Evolutionary conservation across 2,329 filamentous ascomycete genomes (phyloP).

Genomic region (Epichloe typhina): DNA sequence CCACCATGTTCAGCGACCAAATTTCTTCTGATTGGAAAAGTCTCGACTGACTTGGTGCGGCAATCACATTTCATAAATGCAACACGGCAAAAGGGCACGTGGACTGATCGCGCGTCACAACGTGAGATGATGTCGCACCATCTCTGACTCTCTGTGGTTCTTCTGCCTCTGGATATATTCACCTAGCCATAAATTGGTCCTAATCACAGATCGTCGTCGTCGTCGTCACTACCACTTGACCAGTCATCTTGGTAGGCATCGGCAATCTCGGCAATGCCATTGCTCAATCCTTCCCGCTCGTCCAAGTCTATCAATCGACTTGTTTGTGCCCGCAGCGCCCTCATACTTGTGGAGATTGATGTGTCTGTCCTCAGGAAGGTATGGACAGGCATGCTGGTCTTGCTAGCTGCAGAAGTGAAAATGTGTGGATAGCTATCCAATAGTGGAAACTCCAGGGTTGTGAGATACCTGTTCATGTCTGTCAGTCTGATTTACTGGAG

Average conservation of each 20-base stretch:
- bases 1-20: neutral
- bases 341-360: constrained; percentile 55
- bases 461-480: constrained; percentile 3
- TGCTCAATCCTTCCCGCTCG: constrained; percentile 72
- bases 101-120: neutral
- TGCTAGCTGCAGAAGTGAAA: constrained; percentile 34
- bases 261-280: constrained; percentile 67
- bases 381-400: constrained; percentile 26
- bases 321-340: constrained; percentile 50
- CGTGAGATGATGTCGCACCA: neutral
- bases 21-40: neutral
- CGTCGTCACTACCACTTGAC: constrained; percentile 62
- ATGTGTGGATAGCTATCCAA: constrained; percentile 76
- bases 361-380: constrained; percentile 63
- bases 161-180: neutral
- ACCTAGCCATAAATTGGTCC: neutral
- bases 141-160: neutral
- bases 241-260: constrained; percentile 86
- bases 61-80: neutral
- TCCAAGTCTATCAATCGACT: constrained; percentile 53
- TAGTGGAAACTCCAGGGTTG: constrained; percentile 35
- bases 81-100: neutral
- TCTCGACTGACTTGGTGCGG: neutral
- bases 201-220: constrained; percentile 43
- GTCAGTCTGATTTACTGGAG: neutral